Evolutionary conservation across 2,329 filamentous ascomycete genomes (phyloP).

Genomic region (Pezicula carpinea): DNA sequence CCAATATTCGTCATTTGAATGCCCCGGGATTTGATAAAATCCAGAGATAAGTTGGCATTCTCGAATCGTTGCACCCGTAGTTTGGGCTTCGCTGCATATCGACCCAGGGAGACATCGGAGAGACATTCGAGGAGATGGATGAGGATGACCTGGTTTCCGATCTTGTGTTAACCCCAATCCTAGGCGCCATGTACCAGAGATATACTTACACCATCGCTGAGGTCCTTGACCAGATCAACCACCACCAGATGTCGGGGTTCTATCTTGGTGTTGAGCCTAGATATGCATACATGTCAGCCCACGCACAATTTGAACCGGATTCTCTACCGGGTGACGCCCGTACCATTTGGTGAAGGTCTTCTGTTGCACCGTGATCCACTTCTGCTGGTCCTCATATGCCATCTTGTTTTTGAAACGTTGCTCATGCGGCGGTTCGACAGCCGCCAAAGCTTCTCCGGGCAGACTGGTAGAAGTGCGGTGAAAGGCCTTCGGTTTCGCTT

Average conservation of each 20-base stretch:
- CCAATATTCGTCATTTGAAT: slow-evolving; percentile 99
- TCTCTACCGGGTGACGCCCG: slow-evolving; percentile 4
- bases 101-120: slow-evolving; percentile 87
- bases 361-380: slow-evolving; percentile 80
- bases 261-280: slow-evolving; percentile 93
- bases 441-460: slow-evolving; percentile 24
- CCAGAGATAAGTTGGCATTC: slow-evolving; percentile 92
- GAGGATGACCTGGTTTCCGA: slow-evolving; percentile 68
- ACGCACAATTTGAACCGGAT: background rate
- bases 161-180: background rate
- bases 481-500: slow-evolving; percentile 12
- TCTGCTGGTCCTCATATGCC: slow-evolving; percentile 60
- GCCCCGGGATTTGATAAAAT: slow-evolving; percentile 84
- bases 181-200: background rate
- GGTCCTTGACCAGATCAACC: slow-evolving; percentile 80
- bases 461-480: slow-evolving; percentile 15
- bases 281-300: slow-evolving; percentile 6
- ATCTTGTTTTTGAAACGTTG: slow-evolving; percentile 41
- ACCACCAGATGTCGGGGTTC: slow-evolving; percentile 73
- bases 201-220: slow-evolving; percentile 82
- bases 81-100: slow-evolving; percentile 95
- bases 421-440: slow-evolving; percentile 27
- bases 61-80: slow-evolving; percentile 95
- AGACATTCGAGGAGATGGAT: slow-evolving; percentile 97
- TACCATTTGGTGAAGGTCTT: slow-evolving; percentile 99